Base-by-base conservation (phyloP, 1,139 yeast species). In the Kodamaea sp. region DNA sequence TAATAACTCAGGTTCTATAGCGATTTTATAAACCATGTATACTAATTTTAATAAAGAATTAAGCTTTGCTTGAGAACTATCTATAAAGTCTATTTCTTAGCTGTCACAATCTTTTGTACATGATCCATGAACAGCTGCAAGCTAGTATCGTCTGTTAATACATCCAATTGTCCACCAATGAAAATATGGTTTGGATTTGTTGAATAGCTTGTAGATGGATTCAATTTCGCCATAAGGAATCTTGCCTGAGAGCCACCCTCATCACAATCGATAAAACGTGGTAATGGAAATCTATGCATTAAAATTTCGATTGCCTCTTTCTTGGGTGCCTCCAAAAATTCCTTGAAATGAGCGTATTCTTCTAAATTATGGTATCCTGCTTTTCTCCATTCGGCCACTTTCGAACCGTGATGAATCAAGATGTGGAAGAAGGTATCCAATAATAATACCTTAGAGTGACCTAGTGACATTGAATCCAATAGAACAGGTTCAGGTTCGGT, bases 211-310 rank as follows among this genome's bases (percentile, higher is more conserved):
- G 81, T 78, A 15, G 87, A 76, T 12, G 94, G 94, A 53, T 83
- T 84, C 49, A 84, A 64, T 53, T 82, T 80, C 3, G 89, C 83
- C 73, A 80, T 76, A 41, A 84, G 64, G 53, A 84, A 84, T 52
- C 94, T 69, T 0, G 92, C 88, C 49, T 83, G 92, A 0, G 86
- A 79, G 2, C 88, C 89, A 29, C 87, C 84, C 49, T 82, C 87
- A 45, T 82, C 86, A 31, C 86, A 78, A 51, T 81, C 87, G 38
- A 82, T 79, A 48, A 80, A 82, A 44, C 89, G 64, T 2, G 89
- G 89, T 42, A 82, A 64, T 12, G 89, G 89, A 64, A 80, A 81
- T 42, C 92, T 59, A 48, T 83, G 90, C 42, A 76, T 65, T 27
- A 83, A 62, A 25, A 83, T 66, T 35, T 77, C 83, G 40, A 83